Evolutionary conservation across 108 stramenopile species (phyloP).

Genomic region (Nannochloropsis salina): DNA sequence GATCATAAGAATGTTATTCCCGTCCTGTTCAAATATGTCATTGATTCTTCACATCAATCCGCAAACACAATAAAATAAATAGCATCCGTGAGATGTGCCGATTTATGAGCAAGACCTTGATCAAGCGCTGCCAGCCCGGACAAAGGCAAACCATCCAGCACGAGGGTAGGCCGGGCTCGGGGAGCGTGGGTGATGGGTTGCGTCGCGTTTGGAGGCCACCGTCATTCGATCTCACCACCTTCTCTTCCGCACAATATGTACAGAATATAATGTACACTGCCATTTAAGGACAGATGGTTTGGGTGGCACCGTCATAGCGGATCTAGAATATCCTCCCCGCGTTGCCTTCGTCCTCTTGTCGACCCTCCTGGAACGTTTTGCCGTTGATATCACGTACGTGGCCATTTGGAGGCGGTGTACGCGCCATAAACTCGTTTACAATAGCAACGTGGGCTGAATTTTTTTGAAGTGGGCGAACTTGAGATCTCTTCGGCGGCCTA

Average conservation of each 20-base stretch:
- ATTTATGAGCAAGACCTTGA: constrained; percentile 94
- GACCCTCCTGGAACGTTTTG: constrained; percentile 84
- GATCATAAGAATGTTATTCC: neutral
- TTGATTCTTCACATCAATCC: neutral
- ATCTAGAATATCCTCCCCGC: constrained; percentile 93
- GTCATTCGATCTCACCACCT: neutral
- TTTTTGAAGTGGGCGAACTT: neutral
- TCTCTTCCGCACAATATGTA: neutral
- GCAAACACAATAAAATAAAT: neutral
- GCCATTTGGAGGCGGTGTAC: neutral
- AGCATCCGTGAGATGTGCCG: constrained; percentile 94
- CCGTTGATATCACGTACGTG: constrained; percentile 20
- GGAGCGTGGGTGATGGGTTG: neutral
- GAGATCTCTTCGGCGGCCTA: neutral
- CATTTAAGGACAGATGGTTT: constrained; percentile 92
- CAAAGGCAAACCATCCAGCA: constrained; percentile 95
- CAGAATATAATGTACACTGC: constrained; percentile 90
- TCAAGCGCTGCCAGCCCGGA: constrained; percentile 89
- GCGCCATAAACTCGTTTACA: neutral
- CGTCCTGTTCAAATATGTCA: neutral
- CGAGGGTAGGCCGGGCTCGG: constrained; percentile 36
- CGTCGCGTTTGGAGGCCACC: constrained; percentile 43
- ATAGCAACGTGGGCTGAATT: neutral
- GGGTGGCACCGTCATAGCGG: constrained; percentile 81
- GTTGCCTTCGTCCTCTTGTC: constrained; percentile 93